phyloP scores from a whole-genome alignment of 441 rosid genomes.

The Euphorbia celastroides region DNA sequence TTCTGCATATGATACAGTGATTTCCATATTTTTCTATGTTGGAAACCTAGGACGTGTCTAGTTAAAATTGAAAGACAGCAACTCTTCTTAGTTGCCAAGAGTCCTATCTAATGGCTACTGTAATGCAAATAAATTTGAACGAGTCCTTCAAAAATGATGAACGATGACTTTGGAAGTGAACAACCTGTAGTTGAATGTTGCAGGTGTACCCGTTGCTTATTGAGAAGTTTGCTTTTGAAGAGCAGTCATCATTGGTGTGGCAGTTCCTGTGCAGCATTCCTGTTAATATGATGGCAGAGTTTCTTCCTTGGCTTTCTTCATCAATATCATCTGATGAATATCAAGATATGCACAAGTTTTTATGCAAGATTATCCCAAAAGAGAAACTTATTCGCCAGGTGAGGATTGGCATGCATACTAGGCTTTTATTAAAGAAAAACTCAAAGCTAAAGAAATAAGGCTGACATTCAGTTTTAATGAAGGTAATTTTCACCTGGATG shows the following conservation, averaged over 20 bases:
- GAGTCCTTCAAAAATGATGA: conserved; percentile 3
- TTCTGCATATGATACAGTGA: background rate
- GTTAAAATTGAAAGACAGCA: conserved; percentile 5
- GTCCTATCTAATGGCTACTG: background rate
- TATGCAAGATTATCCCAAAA: conserved; percentile 67
- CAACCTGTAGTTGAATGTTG: conserved; percentile 18
- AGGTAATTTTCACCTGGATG: conserved; percentile 75
- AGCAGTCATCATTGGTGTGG: conserved; percentile 95
- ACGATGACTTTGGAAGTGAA: conserved; percentile 17
- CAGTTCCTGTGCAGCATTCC: conserved; percentile 98
- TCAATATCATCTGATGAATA: conserved; percentile 74
- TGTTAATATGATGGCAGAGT: conserved; percentile 78
- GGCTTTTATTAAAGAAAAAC: background rate
- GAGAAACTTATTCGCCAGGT: conserved; percentile 87
- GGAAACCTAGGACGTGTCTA: background rate
- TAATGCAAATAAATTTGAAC: background rate
- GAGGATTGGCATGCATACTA: conserved; percentile 16
- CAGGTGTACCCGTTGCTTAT: conserved; percentile 92
- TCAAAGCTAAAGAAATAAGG: conserved; percentile 7
- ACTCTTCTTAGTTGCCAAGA: conserved; percentile 6
- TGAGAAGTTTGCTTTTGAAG: conserved; percentile 78
- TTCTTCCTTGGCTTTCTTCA: conserved; percentile 96
- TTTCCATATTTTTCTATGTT: conserved; percentile 4
- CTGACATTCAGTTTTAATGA: conserved; percentile 29
- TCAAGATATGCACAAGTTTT: conserved; percentile 64